Conservation (phyloP, 495 filamentous ascomycete species). For the Neohortaea acidophila region DNA sequence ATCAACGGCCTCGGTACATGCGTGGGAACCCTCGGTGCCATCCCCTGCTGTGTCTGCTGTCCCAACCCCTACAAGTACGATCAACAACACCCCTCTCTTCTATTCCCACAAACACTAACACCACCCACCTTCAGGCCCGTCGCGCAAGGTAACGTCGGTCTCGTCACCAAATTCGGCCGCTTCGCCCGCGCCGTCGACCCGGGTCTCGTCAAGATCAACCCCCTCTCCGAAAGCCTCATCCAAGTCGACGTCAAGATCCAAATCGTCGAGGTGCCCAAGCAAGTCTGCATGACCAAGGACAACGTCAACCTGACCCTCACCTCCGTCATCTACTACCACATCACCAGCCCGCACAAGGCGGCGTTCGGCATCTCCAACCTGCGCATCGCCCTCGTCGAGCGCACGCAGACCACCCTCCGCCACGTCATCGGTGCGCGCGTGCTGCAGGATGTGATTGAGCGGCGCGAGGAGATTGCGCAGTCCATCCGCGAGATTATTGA, state of each 20-base stretch:
- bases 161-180: conserved; percentile 90
- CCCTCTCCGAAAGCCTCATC: conserved; percentile 75
- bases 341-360: conserved; percentile 86
- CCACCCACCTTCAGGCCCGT: not conserved
- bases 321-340: conserved; percentile 98
- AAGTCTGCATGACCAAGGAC: conserved; percentile 99
- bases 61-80: conserved; percentile 97
- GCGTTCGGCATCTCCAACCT: conserved; percentile 96
- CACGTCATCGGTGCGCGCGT: conserved; percentile 95
- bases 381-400: conserved; percentile 85
- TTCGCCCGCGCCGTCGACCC: conserved; percentile 96
- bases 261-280: conserved; percentile 90
- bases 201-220: conserved; percentile 94
- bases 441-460: conserved; percentile 96
- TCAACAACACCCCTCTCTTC: not conserved
- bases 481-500: conserved; percentile 96
- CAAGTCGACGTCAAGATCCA: conserved; percentile 99
- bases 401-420: conserved; percentile 93
- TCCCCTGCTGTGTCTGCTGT: conserved; percentile 84
- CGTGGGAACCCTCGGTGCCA: conserved; percentile 68
- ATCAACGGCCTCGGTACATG: conserved; percentile 63
- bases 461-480: conserved; percentile 88
- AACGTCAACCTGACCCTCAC: conserved; percentile 89
- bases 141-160: conserved; percentile 60
- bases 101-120: not conserved